A percentile compares a stretch with the other conserved stretches of the same genome.
These are phyloP conservation scores for Pseudevernia furfuracea DNA, from an alignment of 495 filamentous ascomycete species.

Conservation along the genomic window DNA sequence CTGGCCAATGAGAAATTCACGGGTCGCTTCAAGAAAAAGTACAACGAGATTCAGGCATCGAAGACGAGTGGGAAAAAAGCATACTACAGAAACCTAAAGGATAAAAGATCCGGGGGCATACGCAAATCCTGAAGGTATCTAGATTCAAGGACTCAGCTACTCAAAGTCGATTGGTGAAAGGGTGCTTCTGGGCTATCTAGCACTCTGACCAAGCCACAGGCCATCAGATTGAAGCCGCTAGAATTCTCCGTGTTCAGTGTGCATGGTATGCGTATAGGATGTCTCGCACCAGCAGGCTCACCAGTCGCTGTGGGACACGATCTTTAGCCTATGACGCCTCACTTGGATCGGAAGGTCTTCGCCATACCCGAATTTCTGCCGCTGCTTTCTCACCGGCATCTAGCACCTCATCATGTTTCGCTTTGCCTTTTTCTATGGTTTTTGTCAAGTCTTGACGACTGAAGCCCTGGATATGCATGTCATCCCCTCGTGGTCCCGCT, in stretches of 20 bases:
- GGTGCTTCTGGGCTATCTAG: not conserved
- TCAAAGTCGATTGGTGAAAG: not conserved
- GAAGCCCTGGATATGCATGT: constrained; percentile 36
- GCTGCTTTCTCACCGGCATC: constrained; percentile 56
- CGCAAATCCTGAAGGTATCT: constrained; percentile 10
- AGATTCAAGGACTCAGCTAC: not conserved
- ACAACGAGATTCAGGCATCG: constrained; percentile 55
- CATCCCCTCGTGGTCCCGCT: constrained; percentile 55
- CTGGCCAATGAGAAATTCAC: constrained; percentile 55
- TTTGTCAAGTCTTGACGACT: constrained; percentile 44
- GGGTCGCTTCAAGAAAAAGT: constrained; percentile 61
- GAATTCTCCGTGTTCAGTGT: not conserved
- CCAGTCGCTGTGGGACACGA: constrained; percentile 34
- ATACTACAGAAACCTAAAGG: constrained; percentile 59
- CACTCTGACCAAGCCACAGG: not conserved
- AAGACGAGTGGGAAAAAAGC: constrained; percentile 68
- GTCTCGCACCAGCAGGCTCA: constrained; percentile 34
- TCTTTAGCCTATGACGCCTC: constrained; percentile 4
- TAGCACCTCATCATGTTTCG: constrained; percentile 66
- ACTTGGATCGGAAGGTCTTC: not conserved
- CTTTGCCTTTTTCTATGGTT: constrained; percentile 55
- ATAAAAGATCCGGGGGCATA: constrained; percentile 42
- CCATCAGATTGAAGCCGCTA: not conserved
- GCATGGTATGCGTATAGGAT: constrained; percentile 23
- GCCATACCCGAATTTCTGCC: constrained; percentile 57